These are phyloP conservation scores for Hortaea werneckii DNA, from an alignment of 2,329 filamentous ascomycete species.

Conservation along the genomic window DNA sequence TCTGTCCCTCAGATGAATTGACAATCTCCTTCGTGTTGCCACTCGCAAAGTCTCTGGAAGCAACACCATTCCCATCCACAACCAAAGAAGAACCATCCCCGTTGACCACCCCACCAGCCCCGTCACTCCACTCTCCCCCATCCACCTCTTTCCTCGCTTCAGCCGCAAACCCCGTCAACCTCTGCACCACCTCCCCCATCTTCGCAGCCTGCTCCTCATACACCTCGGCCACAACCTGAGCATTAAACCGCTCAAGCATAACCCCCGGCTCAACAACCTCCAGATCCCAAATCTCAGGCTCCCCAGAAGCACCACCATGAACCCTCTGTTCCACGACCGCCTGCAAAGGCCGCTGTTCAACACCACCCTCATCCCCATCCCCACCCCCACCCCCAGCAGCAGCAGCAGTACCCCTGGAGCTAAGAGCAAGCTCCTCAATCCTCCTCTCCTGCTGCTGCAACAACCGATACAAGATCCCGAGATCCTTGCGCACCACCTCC, in stretches of 20 bases:
- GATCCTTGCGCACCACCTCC: background rate
- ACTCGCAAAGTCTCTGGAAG: background rate
- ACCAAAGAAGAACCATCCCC: background rate
- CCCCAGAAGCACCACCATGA: no score
- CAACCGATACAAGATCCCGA: background rate
- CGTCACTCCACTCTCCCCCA: background rate
- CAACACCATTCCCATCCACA: background rate
- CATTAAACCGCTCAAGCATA: conserved; percentile 1
- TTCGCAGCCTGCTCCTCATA: conserved; percentile 6
- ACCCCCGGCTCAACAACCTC: conserved; percentile 1
- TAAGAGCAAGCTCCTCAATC: background rate
- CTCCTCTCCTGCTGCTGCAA: background rate
- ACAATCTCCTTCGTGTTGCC: background rate
- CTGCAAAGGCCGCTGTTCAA: background rate
- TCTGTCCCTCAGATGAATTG: background rate
- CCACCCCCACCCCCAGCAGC: background rate
- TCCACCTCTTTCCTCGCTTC: background rate
- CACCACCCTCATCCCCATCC: background rate
- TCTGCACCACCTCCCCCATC: background rate
- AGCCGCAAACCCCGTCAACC: background rate
- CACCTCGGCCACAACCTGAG: background rate
- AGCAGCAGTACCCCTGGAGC: background rate
- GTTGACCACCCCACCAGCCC: background rate
- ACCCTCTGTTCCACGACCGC: no score
- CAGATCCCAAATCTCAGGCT: background rate